These are phyloP conservation scores for Solanum pennellii DNA, from an alignment of 257 asterid genomes.

Conservation along the genomic window DNA sequence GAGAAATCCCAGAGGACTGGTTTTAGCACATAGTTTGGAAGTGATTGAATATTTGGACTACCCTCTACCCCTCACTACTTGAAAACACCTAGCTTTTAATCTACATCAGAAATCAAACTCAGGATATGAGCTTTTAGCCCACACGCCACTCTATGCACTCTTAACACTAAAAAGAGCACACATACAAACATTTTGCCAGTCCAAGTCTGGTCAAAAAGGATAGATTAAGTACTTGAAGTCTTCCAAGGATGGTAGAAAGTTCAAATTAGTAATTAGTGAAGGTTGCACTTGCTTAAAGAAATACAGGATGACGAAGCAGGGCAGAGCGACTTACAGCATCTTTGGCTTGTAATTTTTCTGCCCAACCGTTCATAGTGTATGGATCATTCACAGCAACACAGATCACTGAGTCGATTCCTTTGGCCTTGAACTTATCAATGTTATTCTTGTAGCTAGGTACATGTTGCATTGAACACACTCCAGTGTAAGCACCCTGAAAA, in stretches of 20 bases:
- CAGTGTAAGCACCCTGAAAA: constrained; percentile 81
- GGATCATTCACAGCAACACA: constrained; percentile 95
- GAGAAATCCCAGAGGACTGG: not conserved
- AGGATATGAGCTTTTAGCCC: not conserved
- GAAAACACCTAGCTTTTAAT: not conserved
- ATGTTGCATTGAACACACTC: constrained; percentile 83
- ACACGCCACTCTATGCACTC: not conserved
- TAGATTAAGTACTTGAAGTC: not conserved
- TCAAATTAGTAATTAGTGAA: not conserved
- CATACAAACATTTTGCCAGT: not conserved
- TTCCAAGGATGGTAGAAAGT: not conserved
- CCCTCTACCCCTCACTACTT: not conserved
- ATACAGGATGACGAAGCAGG: not conserved
- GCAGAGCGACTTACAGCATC: constrained; percentile 53
- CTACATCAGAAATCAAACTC: not conserved
- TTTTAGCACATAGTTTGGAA: not conserved
- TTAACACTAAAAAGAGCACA: not conserved
- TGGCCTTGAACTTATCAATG: constrained; percentile 66
- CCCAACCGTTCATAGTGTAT: constrained; percentile 81
- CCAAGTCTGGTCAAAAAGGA: not conserved
- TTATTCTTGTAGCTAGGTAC: constrained; percentile 91
- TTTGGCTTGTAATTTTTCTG: constrained; percentile 78
- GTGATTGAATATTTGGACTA: not conserved
- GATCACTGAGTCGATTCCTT: constrained; percentile 82
- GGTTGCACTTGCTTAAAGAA: not conserved